Conservation (phyloP, 176 grass and related monocot genomes). For the Aegilops umbellulata region DNA sequence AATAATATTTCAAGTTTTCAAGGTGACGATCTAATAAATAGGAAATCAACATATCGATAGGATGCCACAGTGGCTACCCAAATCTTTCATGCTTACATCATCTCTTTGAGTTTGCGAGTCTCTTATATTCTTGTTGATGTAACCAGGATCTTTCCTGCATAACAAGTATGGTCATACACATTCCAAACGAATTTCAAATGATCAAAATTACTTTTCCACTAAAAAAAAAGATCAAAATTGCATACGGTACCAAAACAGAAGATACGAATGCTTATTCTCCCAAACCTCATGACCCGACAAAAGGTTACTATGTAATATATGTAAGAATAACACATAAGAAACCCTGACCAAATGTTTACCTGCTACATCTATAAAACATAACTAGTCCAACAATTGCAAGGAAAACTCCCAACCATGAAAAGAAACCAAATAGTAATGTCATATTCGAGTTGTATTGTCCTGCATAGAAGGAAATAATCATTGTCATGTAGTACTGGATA, state of each 20-base stretch:
- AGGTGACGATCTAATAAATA: constrained; percentile 7
- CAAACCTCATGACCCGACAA: not conserved
- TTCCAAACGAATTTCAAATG: not conserved
- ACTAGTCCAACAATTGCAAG: constrained; percentile 62
- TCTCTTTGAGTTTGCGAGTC: constrained; percentile 84
- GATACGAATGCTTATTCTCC: not conserved
- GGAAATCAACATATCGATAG: constrained; percentile 1
- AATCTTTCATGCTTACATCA: constrained; percentile 67
- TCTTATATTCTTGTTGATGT: constrained; percentile 71
- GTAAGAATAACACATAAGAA: constrained; percentile 3
- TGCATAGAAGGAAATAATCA: constrained; percentile 47
- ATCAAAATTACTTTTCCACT: not conserved
- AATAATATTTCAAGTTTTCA: constrained; percentile 13
- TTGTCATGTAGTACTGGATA: constrained; percentile 19
- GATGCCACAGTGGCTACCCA: constrained; percentile 6
- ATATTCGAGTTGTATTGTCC: constrained; percentile 65
- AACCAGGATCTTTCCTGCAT: constrained; percentile 95
- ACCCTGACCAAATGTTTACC: constrained; percentile 44
- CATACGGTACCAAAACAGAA: constrained; percentile 1
- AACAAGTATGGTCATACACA: constrained; percentile 22
- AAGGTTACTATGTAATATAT: not conserved
- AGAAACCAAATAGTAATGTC: constrained; percentile 52
- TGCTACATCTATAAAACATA: constrained; percentile 98
- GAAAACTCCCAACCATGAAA: constrained; percentile 80
- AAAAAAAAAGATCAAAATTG: not conserved